Percentiles rank a stretch among this genome's conserved stretches.
Conservation (phyloP, 2,329 filamentous ascomycete genomes). For the Didymella pinodella region DNA sequence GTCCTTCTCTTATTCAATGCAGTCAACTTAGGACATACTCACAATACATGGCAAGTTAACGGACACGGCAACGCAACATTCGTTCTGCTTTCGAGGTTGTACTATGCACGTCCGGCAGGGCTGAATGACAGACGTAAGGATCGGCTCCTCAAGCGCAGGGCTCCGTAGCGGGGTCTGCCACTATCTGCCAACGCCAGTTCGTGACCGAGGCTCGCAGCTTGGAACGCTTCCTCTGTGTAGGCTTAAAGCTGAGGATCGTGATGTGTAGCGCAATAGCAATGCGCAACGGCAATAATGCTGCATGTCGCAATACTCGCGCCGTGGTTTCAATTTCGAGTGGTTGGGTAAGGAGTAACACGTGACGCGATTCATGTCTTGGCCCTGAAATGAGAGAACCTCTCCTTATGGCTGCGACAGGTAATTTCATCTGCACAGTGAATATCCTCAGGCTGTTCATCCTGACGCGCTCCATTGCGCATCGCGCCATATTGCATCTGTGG, state of each 20-base stretch:
- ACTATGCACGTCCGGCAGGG: background rate
- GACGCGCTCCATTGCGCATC: conserved; percentile 21
- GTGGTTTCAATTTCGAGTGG: conserved; percentile 2
- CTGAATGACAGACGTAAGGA: conserved; percentile 2
- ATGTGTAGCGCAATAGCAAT: background rate
- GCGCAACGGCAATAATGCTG: background rate
- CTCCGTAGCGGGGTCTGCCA: conserved; percentile 3
- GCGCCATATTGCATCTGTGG: conserved; percentile 19
- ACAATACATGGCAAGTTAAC: background rate
- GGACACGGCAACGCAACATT: background rate
- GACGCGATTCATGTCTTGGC: conserved; percentile 1
- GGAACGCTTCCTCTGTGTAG: background rate
- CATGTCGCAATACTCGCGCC: background rate
- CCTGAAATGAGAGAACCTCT: background rate
- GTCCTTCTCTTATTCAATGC: background rate
- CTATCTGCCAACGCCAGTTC: conserved; percentile 2
- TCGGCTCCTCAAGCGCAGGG: conserved; percentile 12
- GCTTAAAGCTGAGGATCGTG: background rate
- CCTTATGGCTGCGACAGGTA: conserved; percentile 5
- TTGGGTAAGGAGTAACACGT: conserved; percentile 5
- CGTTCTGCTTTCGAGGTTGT: background rate
- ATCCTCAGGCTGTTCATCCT: conserved; percentile 1
- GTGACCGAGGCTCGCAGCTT: conserved; percentile 9
- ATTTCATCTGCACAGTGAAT: conserved; percentile 10
- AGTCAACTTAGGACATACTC: background rate